phyloP scores from a whole-genome alignment of 2,329 filamentous ascomycete species.

The Helotiales sp. region DNA sequence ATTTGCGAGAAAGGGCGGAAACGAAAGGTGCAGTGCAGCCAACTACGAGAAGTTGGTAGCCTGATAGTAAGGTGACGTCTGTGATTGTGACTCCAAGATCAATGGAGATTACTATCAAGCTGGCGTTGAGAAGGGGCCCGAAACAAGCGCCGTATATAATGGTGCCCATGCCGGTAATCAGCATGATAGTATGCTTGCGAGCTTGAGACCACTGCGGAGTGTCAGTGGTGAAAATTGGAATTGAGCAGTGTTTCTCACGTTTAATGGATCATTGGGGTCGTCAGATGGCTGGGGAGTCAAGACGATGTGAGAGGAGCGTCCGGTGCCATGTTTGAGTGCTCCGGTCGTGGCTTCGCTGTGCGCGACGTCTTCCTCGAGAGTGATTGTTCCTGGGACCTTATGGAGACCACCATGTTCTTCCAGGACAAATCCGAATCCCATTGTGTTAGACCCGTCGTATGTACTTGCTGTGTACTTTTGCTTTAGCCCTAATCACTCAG shows the following conservation, averaged over 20 bases:
- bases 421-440: constrained; percentile 18
- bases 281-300: constrained; percentile 44
- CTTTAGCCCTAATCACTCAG: too few species aligned
- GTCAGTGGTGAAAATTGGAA: too few species aligned
- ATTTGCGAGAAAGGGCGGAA: constrained; percentile 23
- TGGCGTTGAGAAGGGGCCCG: constrained; percentile 20
- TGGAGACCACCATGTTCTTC: constrained; percentile 17
- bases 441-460: too few species aligned
- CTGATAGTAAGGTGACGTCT: constrained; percentile 24
- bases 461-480: too few species aligned
- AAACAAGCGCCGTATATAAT: constrained; percentile 35
- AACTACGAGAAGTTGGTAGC: constrained; percentile 26
- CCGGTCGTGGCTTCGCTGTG: constrained; percentile 20
- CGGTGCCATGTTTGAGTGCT: constrained; percentile 23
- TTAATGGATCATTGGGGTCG: constrained; percentile 50
- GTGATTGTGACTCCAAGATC: constrained; percentile 22
- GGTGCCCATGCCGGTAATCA: constrained; percentile 40
- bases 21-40: constrained; percentile 24
- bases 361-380: constrained; percentile 21
- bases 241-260: too few species aligned
- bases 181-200: constrained; percentile 43
- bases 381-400: constrained; percentile 22
- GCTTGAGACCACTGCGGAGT: constrained; percentile 35
- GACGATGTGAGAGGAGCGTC: constrained; percentile 20
- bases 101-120: constrained; percentile 15